A percentile compares a stretch with the other conserved stretches of the same genome.
These are phyloP conservation scores for Parastagonospora nodorum DNA, from an alignment of 2,329 filamentous ascomycete species.

Conservation along the genomic window DNA sequence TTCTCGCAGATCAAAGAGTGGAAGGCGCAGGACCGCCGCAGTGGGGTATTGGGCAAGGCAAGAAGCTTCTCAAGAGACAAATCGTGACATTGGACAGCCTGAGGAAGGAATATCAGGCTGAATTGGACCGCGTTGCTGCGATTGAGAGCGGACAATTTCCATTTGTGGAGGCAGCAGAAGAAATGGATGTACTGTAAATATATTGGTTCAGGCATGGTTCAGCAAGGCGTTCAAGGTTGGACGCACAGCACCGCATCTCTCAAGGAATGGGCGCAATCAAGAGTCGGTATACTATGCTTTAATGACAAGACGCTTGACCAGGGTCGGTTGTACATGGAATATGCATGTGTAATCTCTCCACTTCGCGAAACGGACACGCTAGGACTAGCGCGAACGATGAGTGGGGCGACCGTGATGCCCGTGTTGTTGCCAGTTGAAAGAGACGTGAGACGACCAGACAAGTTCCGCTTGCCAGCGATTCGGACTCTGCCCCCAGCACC, in stretches of 20 bases:
- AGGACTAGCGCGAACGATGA: too few species aligned
- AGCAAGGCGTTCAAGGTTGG: slow-evolving; percentile 28
- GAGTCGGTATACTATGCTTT: too few species aligned
- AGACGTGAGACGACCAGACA: too few species aligned
- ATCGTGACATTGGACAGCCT: slow-evolving; percentile 87
- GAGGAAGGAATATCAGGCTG: slow-evolving; percentile 84
- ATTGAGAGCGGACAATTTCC: slow-evolving; percentile 91
- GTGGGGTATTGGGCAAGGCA: slow-evolving; percentile 40
- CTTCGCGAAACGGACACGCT: too few species aligned
- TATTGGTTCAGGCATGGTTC: slow-evolving; percentile 8
- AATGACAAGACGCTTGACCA: not conserved
- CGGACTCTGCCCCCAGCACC: too few species aligned
- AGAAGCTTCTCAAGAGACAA: slow-evolving; percentile 63
- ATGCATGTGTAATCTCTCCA: too few species aligned
- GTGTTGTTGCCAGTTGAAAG: too few species aligned
- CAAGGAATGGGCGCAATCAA: not conserved
- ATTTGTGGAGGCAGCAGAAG: slow-evolving; percentile 57
- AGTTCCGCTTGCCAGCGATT: too few species aligned
- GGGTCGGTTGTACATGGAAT: too few species aligned
- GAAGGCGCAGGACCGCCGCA: slow-evolving; percentile 43
- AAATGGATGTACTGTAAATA: slow-evolving; percentile 44
- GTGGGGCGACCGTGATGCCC: too few species aligned
- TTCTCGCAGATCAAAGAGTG: slow-evolving; percentile 61
- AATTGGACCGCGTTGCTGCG: slow-evolving; percentile 84
- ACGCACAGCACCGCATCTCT: not conserved